Percentiles rank a stretch among this genome's conserved stretches.
Evolutionary conservation across 257 asterid species (phyloP).

Genomic region (Catharanthus roseus): DNA sequence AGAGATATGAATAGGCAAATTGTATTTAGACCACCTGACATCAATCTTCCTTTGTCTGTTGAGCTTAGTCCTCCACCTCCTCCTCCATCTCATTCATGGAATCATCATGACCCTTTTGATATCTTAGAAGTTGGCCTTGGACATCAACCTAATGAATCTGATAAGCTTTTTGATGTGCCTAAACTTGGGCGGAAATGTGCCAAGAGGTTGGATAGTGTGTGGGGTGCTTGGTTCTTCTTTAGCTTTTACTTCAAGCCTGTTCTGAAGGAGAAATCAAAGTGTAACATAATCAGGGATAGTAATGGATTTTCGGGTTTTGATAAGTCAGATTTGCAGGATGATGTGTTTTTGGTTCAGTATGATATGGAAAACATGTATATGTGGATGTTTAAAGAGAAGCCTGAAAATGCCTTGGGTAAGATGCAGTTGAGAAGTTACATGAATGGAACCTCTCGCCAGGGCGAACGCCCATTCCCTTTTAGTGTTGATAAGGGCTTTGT

Average conservation of each 20-base stretch:
- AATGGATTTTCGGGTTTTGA: constrained; percentile 62
- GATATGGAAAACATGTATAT: constrained; percentile 85
- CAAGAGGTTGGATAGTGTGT: constrained; percentile 56
- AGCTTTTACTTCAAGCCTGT: constrained; percentile 75
- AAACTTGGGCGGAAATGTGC: constrained; percentile 52
- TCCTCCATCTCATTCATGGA: constrained; percentile 51
- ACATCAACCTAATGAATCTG: constrained; percentile 48
- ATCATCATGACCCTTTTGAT: constrained; percentile 42
- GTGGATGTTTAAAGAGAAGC: constrained; percentile 83
- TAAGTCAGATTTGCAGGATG: constrained; percentile 61
- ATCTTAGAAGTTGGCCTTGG: constrained; percentile 65
- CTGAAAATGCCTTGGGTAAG: constrained; percentile 75
- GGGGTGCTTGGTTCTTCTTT: constrained; percentile 92
- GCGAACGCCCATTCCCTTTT: constrained; percentile 68
- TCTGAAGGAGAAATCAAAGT: constrained; percentile 55
- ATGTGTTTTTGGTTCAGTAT: constrained; percentile 68
- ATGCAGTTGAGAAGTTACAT: constrained; percentile 77
- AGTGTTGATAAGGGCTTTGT: constrained; percentile 63
- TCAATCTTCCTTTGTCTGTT: constrained; percentile 61
- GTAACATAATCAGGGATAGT: constrained; percentile 43
- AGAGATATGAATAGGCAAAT: constrained; percentile 57
- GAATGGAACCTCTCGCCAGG: constrained; percentile 79
- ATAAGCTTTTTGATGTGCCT: constrained; percentile 37
- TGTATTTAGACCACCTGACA: constrained; percentile 57
- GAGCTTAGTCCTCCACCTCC: constrained; percentile 68